Evolutionary conservation across 345 rosid species (phyloP).

Genomic region (Noccaea caerulescens): DNA sequence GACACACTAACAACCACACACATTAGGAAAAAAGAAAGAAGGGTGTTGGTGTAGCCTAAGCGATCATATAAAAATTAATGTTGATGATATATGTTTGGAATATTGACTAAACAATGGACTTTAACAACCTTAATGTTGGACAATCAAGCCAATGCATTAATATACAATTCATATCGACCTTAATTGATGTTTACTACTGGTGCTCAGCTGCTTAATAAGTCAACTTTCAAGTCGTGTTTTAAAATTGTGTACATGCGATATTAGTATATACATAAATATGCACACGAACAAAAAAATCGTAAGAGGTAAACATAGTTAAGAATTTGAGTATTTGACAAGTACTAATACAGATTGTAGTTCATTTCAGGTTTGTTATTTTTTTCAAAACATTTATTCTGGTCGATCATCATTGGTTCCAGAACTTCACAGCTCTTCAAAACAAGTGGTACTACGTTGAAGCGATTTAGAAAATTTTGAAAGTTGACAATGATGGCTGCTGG

Average conservation of each 20-base stretch:
- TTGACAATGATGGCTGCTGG: slow-evolving; percentile 26
- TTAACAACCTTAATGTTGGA: slow-evolving; percentile 4
- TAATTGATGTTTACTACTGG: slow-evolving; percentile 4
- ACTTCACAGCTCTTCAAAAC: not conserved
- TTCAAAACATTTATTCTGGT: not conserved
- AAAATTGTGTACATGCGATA: not conserved
- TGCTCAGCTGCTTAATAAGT: slow-evolving; percentile 1
- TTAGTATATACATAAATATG: not conserved
- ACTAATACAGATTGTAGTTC: slow-evolving; percentile 1
- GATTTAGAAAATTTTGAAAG: slow-evolving; percentile 25
- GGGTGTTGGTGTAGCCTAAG: slow-evolving; percentile 5
- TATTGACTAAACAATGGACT: slow-evolving; percentile 21
- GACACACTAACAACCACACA: slow-evolving; percentile 26
- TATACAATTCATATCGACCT: not conserved
- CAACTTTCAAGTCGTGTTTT: not conserved
- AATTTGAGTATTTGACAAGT: not conserved
- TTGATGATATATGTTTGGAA: slow-evolving; percentile 14
- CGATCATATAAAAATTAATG: slow-evolving; percentile 7
- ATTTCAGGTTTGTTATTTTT: not conserved
- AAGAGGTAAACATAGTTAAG: not conserved
- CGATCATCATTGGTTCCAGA: not conserved
- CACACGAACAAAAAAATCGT: not conserved
- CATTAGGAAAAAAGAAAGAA: not conserved
- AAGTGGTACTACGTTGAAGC: slow-evolving; percentile 2
- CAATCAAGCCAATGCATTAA: not conserved